Evolutionary conservation across 2,329 filamentous ascomycete species (phyloP), one percentile per base, ranked within the genome.

Genomic region (Epichloe coenophiala): DNA sequence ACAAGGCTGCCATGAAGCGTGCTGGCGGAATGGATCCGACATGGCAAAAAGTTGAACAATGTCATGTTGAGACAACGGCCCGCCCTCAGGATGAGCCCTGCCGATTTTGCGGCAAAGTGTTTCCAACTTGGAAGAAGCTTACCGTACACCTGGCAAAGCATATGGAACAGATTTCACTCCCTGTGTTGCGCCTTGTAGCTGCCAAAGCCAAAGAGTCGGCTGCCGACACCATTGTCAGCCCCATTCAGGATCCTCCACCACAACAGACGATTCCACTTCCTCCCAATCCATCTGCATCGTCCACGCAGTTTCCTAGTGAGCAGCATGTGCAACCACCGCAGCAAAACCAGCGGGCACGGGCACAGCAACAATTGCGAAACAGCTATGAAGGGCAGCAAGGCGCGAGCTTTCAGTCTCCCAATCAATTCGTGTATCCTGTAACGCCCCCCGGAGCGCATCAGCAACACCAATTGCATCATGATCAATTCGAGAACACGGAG

Each of bases 111-210:
- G 84, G 84, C 53, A 89, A 84, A 65, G 73, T 78, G 12, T 90
- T 88, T 65, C 80, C 78, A 36, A 87, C 81, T 39, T 95, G 88
- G 88, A 95, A 95, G 74, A 94, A 94, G 68, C 71, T 95, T 53
- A 94, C 87, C 0, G 88, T 93, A n/a, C 90, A 95, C 67, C 69
- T 95, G 63, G 88, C 88, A 47, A 91, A 91, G 65, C 90, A 96
- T 64, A 93, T 96, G 88, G 88, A 95, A 65, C 82, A 88, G 57
- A 86, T 95, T 61, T 87, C 86, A 59, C 77, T 95, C 61, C 89
- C 90, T 0, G 79, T 95, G 35, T 71, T 95, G 51, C 69, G 71
- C 15, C 71, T 83, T 3, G 78, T 83, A 3, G 72, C 72, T 5
- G 63, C 60, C 38, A 66, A 59, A 49, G 65, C 67, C 39, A 72